A percentile compares a stretch with the other conserved stretches of the same genome.
phyloP scores from a whole-genome alignment of 768 basidiomycete species.

The Amanita pseudoporphyria region DNA sequence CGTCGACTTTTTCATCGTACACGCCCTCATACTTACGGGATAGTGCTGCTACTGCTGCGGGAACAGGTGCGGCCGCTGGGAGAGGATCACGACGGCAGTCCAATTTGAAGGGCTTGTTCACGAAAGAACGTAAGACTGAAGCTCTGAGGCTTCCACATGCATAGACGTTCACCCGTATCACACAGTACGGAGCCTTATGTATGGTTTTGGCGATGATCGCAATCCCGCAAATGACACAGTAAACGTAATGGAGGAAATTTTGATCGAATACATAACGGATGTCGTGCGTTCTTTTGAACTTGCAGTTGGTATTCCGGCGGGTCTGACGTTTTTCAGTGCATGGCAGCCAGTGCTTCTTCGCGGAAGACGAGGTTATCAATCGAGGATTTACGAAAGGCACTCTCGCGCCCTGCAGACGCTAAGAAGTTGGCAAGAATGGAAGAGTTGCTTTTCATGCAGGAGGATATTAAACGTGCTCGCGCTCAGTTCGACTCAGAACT shows the following conservation, averaged over 20 bases:
- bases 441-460: constrained; percentile 87
- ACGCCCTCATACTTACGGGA: constrained; percentile 46
- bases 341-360: constrained; percentile 59
- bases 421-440: constrained; percentile 92
- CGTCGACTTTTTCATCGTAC: constrained; percentile 48
- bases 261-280: constrained; percentile 85
- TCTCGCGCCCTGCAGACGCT: constrained; percentile 80
- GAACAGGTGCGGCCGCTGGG: constrained; percentile 28
- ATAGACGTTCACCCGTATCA: constrained; percentile 9
- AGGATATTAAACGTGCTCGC: constrained; percentile 84
- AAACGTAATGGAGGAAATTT: constrained; percentile 88
- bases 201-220: constrained; percentile 88
- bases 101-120: constrained; percentile 65
- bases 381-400: constrained; percentile 73
- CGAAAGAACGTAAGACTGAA: constrained; percentile 64
- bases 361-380: constrained; percentile 71
- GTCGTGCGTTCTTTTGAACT: constrained; percentile 46
- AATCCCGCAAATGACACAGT: constrained; percentile 85
- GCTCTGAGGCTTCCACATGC: neutral
- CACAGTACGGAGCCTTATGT: constrained; percentile 79
- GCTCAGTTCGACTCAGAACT: constrained; percentile 56
- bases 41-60: constrained; percentile 28
- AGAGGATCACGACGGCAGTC: constrained; percentile 54
- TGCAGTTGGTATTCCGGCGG: constrained; percentile 7
- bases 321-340: constrained; percentile 41